These are phyloP conservation scores for Talaromyces islandicus DNA, from an alignment of 2,329 filamentous ascomycete genomes.

Conservation along the genomic window DNA sequence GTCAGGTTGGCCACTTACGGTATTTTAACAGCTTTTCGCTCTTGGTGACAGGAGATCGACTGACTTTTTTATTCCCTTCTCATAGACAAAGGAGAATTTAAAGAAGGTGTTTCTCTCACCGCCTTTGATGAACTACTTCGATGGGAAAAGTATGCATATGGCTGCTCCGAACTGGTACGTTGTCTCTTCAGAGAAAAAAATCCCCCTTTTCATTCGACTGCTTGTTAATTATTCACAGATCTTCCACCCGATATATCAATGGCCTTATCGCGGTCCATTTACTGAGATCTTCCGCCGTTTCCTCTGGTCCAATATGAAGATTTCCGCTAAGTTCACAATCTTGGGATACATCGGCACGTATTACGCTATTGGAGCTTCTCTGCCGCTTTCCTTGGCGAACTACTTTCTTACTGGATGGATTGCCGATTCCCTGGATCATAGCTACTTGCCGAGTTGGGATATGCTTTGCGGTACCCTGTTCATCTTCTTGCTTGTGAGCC, in stretches of 20 bases:
- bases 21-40: not conserved
- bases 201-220: not conserved
- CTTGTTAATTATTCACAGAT: conserved; percentile 26
- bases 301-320: conserved; percentile 57
- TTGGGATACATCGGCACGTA: conserved; percentile 66
- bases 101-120: conserved; percentile 76
- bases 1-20: conserved; percentile 62
- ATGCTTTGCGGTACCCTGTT: conserved; percentile 9
- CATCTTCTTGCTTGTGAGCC: conserved; percentile 11
- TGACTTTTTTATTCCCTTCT: not conserved
- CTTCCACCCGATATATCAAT: conserved; percentile 70
- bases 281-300: conserved; percentile 75
- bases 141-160: conserved; percentile 53
- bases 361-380: conserved; percentile 63
- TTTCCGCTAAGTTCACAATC: conserved; percentile 65
- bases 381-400: conserved; percentile 60
- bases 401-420: conserved; percentile 69
- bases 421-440: conserved; percentile 60
- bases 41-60: not conserved
- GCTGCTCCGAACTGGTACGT: conserved; percentile 66
- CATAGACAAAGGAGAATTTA: conserved; percentile 58
- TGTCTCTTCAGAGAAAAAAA: too few relatives aligned
- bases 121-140: conserved; percentile 63
- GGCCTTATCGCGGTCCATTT: conserved; percentile 70
- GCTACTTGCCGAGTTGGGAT: conserved; percentile 60